A percentile compares a stretch with the other conserved stretches of the same genome.
Evolutionary conservation across 495 filamentous ascomycete species (phyloP).

Genomic region (Xylaria cubensis): DNA sequence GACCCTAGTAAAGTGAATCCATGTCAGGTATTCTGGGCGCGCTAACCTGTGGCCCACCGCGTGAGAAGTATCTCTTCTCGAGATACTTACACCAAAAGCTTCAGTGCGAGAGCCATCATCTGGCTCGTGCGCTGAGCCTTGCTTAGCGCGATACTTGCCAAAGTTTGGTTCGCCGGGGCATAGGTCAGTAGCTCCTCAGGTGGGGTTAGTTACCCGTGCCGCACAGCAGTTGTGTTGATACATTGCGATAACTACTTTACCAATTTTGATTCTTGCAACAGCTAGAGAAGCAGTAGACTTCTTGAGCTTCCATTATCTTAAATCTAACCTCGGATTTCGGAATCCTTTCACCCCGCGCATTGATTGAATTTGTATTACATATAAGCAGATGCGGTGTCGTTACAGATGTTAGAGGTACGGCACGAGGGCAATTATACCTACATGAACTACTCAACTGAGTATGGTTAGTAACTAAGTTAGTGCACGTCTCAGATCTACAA

Average conservation of each 20-base stretch:
- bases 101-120: no score
- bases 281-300: background rate
- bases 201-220: background rate
- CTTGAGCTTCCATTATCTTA: background rate
- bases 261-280: background rate
- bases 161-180: no score
- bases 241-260: background rate
- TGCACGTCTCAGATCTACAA: background rate
- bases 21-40: no score
- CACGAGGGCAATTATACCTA: background rate
- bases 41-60: no score
- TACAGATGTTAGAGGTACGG: background rate
- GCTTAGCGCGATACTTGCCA: no score
- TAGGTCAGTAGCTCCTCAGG: conserved; percentile 8
- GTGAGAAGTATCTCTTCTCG: no score
- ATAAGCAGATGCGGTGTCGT: background rate
- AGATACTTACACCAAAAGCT: no score
- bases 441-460: background rate
- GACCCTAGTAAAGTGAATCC: no score
- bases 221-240: background rate
- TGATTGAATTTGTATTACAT: background rate
- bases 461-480: background rate
- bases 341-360: background rate
- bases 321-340: background rate
- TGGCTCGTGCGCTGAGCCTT: no score